A percentile compares a stretch with the other conserved stretches of the same genome.
Evolutionary conservation across 192 early-diverging fungal species (phyloP).

Genomic region (Phycomyces blakesleeanus): DNA sequence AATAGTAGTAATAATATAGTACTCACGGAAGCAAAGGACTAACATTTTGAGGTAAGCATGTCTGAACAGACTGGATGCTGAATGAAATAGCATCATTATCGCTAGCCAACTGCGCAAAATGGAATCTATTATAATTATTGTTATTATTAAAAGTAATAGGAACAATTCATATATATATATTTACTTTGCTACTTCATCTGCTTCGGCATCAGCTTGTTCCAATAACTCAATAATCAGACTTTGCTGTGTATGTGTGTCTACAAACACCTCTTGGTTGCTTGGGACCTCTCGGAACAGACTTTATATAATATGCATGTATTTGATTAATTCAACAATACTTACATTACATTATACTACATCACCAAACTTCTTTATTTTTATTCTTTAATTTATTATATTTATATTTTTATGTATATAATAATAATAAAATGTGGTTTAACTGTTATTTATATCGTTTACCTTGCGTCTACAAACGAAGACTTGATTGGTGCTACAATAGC

Average conservation of each 20-base stretch:
- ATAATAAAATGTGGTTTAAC: neutral
- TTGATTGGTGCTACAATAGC: constrained; percentile 19
- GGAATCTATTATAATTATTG: too few relatives aligned
- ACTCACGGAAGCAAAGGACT: constrained; percentile 57
- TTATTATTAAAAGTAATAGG: too few relatives aligned
- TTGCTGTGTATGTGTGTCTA: constrained; percentile 61
- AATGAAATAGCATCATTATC: constrained; percentile 65
- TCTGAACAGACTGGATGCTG: neutral
- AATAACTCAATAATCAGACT: constrained; percentile 88
- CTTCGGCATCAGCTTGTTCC: constrained; percentile 53
- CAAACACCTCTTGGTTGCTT: constrained; percentile 92
- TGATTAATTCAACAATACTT: too few relatives aligned
- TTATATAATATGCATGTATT: too few relatives aligned
- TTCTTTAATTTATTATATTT: too few relatives aligned
- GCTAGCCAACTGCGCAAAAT: constrained; percentile 75
- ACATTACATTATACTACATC: too few relatives aligned
- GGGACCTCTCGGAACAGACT: constrained; percentile 82
- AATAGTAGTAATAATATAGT: too few relatives aligned
- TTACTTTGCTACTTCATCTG: constrained; percentile 51
- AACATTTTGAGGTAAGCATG: constrained; percentile 21
- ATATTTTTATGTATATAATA: neutral
- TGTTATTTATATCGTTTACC: constrained; percentile 18
- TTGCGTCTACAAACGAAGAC: constrained; percentile 25
- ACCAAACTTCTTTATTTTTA: too few relatives aligned
- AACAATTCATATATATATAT: constrained; percentile 6